Evolutionary conservation across 352 stramenopile genomes (phyloP), one percentile per base, ranked within the genome.

Genomic region (Phytopythium delawarense): DNA sequence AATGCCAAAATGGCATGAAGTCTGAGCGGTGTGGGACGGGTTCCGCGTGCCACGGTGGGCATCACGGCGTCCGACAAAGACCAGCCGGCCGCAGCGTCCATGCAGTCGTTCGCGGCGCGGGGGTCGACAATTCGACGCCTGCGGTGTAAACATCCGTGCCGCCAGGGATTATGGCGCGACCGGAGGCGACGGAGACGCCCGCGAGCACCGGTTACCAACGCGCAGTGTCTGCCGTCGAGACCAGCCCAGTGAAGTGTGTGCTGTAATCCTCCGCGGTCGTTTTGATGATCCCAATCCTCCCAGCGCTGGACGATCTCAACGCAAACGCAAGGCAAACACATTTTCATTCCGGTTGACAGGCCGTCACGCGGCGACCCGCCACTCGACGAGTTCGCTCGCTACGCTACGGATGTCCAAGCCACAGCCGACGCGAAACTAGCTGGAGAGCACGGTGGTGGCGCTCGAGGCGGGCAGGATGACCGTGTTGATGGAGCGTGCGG

Each of bases 381-480:
- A 18, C 8, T 16, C 12, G 11, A 42, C 37, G 11, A 18, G 40
- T 46, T 21, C 15, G 40, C 7, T 9, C 40, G 18, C 40, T 44
- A 44, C 39, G 15, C 39, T 44, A 44, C 39, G 3, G 39, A 44
- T 44, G 39, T 0, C 39, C 39, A 44, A 44, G 4, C 39, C 1
- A 6, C 12, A 44, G 48, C 25, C 28, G 12, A 5, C 30, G 30
- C 9, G 18, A 21, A n/a, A 23, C 54, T 59, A 60, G 55, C 55
- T 60, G n/a, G 55, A 52, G 23, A 60, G 64, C 12, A 75, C 64
- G 12, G 62, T 73, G 37, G 65, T 75, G 18, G 52, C 28, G 28
- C 63, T 59, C 0, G 66, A 77, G 0, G 62, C 62, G 45, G 71
- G 68, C n/a, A 75, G 60, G 40, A 79, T 34, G 46, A 66, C 57